These are phyloP conservation scores for Coemansia aciculifera DNA, from an alignment of 192 early-diverging fungal genomes.

Conservation along the genomic window DNA sequence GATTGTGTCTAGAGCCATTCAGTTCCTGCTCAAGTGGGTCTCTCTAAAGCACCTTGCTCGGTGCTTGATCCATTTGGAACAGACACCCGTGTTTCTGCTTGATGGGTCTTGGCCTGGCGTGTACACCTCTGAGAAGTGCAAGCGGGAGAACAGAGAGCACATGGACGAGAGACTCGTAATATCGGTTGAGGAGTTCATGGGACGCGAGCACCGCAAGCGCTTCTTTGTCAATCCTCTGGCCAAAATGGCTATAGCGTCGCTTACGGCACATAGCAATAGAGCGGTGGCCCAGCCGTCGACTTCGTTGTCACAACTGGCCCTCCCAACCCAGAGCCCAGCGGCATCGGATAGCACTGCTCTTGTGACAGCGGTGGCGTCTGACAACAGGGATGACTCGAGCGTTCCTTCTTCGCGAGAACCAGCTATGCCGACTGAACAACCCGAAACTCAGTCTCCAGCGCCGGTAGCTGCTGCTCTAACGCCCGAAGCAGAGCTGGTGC, in stretches of 20 bases:
- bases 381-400: no score
- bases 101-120: slow-evolving; percentile 35
- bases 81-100: slow-evolving; percentile 15
- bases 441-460: background rate
- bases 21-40: slow-evolving; percentile 16
- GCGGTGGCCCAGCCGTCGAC: background rate
- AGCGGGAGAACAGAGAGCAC: slow-evolving; percentile 14
- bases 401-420: background rate
- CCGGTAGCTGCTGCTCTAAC: background rate
- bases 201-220: slow-evolving; percentile 49
- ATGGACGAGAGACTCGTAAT: slow-evolving; percentile 24
- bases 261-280: slow-evolving; percentile 11
- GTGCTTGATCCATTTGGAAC: slow-evolving; percentile 22
- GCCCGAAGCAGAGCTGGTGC: background rate
- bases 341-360: background rate
- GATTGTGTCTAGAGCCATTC: slow-evolving; percentile 21
- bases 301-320: background rate
- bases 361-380: background rate
- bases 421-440: background rate
- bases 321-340: background rate
- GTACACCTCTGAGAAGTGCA: slow-evolving; percentile 6
- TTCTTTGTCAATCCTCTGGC: slow-evolving; percentile 38
- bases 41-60: slow-evolving; percentile 9
- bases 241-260: slow-evolving; percentile 14
- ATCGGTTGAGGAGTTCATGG: slow-evolving; percentile 29